Percentiles rank a stretch among this genome's conserved stretches.
These are phyloP conservation scores for Vitis hybrid DNA, from an alignment of 177 flowering plant genomes.

Conservation along the genomic window DNA sequence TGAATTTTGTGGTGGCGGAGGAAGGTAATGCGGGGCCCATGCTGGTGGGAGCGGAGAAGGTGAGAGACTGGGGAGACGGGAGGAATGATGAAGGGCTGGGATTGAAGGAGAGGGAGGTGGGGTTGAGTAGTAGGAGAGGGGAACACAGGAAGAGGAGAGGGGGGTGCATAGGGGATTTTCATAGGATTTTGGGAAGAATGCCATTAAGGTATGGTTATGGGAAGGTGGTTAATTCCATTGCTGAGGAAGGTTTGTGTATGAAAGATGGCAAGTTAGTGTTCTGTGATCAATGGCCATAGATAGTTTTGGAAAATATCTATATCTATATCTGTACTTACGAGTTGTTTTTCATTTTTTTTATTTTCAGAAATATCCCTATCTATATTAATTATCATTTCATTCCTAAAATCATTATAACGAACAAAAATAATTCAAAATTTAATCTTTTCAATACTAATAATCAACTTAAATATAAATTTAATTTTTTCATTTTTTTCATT, in stretches of 20 bases:
- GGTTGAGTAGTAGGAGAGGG: conserved; percentile 68
- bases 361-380: no score
- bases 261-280: conserved; percentile 65
- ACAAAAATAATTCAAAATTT: no score
- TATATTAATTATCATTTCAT: no score
- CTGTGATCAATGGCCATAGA: conserved; percentile 49
- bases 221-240: conserved; percentile 60
- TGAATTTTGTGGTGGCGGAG: conserved; percentile 83
- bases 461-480: no score
- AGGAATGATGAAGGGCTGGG: conserved; percentile 40
- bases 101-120: conserved; percentile 41
- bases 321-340: no score
- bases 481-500: no score
- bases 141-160: conserved; percentile 88
- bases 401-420: no score
- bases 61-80: conserved; percentile 80
- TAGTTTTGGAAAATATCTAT: no score
- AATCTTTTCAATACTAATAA: no score
- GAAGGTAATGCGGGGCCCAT: conserved; percentile 51
- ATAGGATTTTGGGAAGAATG: conserved; percentile 65
- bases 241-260: conserved; percentile 79
- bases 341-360: no score
- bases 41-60: conserved; percentile 59
- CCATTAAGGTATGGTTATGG: conserved; percentile 78
- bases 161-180: conserved; percentile 73